Base-by-base conservation (phyloP, 176 grass and related monocot genomes). In the Avena atlantica region DNA sequence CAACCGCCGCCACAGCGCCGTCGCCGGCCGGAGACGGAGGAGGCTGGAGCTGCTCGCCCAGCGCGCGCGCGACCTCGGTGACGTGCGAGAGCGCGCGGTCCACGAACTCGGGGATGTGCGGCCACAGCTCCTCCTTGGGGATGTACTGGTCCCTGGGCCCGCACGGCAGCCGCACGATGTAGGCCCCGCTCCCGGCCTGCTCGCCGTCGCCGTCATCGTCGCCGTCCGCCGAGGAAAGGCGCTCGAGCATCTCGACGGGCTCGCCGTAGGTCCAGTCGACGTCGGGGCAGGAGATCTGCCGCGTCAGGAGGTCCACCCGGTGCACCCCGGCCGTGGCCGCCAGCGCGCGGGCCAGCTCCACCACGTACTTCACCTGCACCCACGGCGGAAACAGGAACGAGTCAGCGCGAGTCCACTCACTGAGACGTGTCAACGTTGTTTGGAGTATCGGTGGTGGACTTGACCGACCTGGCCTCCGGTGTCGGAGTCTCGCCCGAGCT, bases 201-300 rank as follows among this genome's bases (percentile, higher is more conserved):
- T 70, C 81, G 17, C 27, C 81, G 10, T 14, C 79, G 12, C 29
- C 49, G 74, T 1, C 23, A 16, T 2, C 55, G 57, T 63, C 81
- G 4, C 70, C 71, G 2, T 4, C 82, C 1, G 4, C 74, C 37
- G 87, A 62, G 6, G 89, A 52, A 0, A 48, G 51, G 4, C 57
- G 80, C 12, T 86, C 86, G 8, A 98, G 73, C 97, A 98, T 98
- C 82, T 98, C 97, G 1, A 98, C 89, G 8, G 94, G 94, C 76
- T 98, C 97, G 69, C 94, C 90, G 84, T 98, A 98, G 48, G 96
- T 98, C 93, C 90, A 94, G 85, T 98, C 93, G 31, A 98, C 92
- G 55, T 98, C 87, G 0, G 92, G 93, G 57, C 88, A 82, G 13
- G 89, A 91, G 59, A 98, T 91, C 79, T 98, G 96, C 8, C 96